Conservation (phyloP, 2,329 filamentous ascomycete genomes). For the Parastagonospora nodorum region DNA sequence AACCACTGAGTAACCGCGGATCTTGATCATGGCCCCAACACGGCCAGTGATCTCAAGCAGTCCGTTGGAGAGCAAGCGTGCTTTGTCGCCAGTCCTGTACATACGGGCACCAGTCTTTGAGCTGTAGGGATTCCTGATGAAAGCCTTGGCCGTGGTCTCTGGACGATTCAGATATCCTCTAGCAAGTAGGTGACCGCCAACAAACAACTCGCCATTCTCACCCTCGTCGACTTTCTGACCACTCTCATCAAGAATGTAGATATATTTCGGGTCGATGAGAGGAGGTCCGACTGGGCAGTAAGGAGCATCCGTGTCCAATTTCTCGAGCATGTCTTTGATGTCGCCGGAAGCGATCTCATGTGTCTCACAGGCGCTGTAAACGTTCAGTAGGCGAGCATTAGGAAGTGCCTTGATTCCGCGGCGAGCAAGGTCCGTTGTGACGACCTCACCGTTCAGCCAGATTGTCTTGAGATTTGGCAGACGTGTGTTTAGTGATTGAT, state of each 20-base stretch:
- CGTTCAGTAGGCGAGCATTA: slow-evolving; percentile 72
- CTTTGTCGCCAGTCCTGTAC: slow-evolving; percentile 76
- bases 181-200: slow-evolving; percentile 75
- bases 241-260: slow-evolving; percentile 74
- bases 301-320: slow-evolving; percentile 60
- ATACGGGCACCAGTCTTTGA: slow-evolving; percentile 65
- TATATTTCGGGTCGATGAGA: slow-evolving; percentile 66
- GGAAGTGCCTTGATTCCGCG: slow-evolving; percentile 71
- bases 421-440: slow-evolving; percentile 75
- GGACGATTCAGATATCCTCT: slow-evolving; percentile 80
- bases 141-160: slow-evolving; percentile 75
- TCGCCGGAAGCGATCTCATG: slow-evolving; percentile 81
- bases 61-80: slow-evolving; percentile 69
- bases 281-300: slow-evolving; percentile 78
- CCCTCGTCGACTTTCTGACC: slow-evolving; percentile 67
- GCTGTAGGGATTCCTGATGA: slow-evolving; percentile 69
- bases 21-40: slow-evolving; percentile 80
- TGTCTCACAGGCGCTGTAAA: slow-evolving; percentile 82
- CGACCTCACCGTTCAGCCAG: slow-evolving; percentile 84
- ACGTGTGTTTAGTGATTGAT: slow-evolving; percentile 66
- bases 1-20: slow-evolving; percentile 78
- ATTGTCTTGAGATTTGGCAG: slow-evolving; percentile 71
- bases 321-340: slow-evolving; percentile 67
- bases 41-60: slow-evolving; percentile 76
- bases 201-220: slow-evolving; percentile 72